Percentiles rank a stretch among this genome's conserved stretches.
Conservation (phyloP, 371 early-diverging fungal species). For the Entomophthora muscae region DNA sequence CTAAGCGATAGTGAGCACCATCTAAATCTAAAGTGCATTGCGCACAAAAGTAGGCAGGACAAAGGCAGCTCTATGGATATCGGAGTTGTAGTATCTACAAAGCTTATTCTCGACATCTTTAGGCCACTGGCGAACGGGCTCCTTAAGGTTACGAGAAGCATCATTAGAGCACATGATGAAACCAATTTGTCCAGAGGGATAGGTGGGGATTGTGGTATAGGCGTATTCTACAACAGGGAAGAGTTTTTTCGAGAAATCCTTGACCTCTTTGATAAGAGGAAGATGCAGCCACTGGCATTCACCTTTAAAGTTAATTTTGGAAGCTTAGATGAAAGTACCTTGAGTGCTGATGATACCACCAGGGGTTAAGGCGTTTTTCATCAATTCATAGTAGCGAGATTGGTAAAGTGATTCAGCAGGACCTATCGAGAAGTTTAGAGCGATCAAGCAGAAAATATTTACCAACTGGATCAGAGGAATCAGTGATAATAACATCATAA, state of each 20-base stretch:
- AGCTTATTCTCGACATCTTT: constrained; percentile 60
- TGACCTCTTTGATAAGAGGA: constrained; percentile 70
- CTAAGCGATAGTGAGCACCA: too few species aligned
- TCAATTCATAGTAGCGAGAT: constrained; percentile 72
- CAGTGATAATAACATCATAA: constrained; percentile 96
- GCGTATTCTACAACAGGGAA: constrained; percentile 86
- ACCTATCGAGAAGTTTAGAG: constrained; percentile 21
- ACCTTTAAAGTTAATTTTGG: constrained; percentile 19
- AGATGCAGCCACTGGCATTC: constrained; percentile 97
- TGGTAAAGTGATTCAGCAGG: constrained; percentile 91
- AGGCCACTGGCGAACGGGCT: constrained; percentile 60
- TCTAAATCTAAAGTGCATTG: background rate
- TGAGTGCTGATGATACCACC: constrained; percentile 89
- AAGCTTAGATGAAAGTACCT: constrained; percentile 26
- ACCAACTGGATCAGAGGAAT: constrained; percentile 94
- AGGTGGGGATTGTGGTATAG: constrained; percentile 85
- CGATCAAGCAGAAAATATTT: background rate
- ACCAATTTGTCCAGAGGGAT: constrained; percentile 94
- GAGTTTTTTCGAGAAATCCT: constrained; percentile 50
- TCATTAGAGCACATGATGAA: constrained; percentile 82
- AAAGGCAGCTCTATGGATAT: constrained; percentile 86
- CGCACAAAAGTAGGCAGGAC: constrained; percentile 74
- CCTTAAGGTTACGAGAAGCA: constrained; percentile 37
- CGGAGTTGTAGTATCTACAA: constrained; percentile 79
- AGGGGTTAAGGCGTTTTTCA: constrained; percentile 75